Evolutionary conservation across 495 filamentous ascomycete genomes (phyloP), one percentile per base, ranked within the genome.

Genomic region (Bryoglossum gracile): DNA sequence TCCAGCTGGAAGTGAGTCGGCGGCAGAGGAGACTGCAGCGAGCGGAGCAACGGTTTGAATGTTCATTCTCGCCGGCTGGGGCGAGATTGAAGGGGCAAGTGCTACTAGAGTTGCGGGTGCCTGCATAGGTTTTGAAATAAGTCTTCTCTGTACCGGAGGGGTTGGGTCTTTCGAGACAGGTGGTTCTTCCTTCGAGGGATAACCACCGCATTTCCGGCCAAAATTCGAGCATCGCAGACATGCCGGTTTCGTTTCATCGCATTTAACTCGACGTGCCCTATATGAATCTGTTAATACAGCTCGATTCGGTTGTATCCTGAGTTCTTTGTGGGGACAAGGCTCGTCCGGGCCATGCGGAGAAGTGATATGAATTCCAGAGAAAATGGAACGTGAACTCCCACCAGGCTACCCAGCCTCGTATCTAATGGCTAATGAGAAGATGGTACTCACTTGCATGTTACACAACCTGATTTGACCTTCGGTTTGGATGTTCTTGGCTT

Each of bases 211-310:
- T 17, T 54, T 58, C 40, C 63, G 54, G 25, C 68, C 67, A 23
- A 62, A 65, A 19, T 59, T 66, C 8, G 45, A 41, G 51, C 70
- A 73, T 44, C 66, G 59, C 18, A 59, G 56, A 50, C 70, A 73
- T 17, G 54, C 44, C 0, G 70, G 70, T 14, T 62, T 60, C 36
- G 65, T 57, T 30, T 71, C 68, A 39, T 71, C 70, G 34, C 69
- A 73, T 40, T 72, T 72, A 8, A 72, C 67, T 24, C 67, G 59
- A 39, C 69, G 60, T 26, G 54, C 46, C 39, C 67, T 66, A 41
- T 57, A 61, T n/a, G n/a, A n/a, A n/a, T n/a, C n/a, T n/a, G n/a
- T n/a, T n/a, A n/a, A n/a, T n/a, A n/a, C n/a, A n/a, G n/a, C n/a
- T n/a, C n/a, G n/a, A n/a, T n/a, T n/a, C n/a, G n/a, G n/a, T n/a